A percentile compares a stretch with the other conserved stretches of the same genome.
These are phyloP conservation scores for Aspergillus ostianus DNA, from an alignment of 495 filamentous ascomycete species.

Conservation along the genomic window DNA sequence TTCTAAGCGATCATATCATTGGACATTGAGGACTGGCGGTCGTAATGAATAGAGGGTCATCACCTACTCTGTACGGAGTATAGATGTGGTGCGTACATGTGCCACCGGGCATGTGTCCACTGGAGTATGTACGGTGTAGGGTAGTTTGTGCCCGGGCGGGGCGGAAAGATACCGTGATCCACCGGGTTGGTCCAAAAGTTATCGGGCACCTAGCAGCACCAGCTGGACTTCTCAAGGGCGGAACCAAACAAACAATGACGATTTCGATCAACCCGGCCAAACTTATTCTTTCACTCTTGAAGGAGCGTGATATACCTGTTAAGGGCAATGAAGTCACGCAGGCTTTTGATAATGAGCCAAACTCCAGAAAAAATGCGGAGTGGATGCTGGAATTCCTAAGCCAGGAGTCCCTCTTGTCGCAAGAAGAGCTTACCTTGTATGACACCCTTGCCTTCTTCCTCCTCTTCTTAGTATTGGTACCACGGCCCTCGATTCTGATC, in stretches of 20 bases:
- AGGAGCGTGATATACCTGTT: constrained; percentile 29
- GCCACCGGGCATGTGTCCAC: too few relatives aligned
- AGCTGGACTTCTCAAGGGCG: background rate
- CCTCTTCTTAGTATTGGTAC: background rate
- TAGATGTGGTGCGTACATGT: too few relatives aligned
- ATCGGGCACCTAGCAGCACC: background rate
- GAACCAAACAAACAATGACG: constrained; percentile 7
- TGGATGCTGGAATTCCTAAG: constrained; percentile 37
- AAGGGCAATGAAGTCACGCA: constrained; percentile 30
- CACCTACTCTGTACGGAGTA: too few relatives aligned
- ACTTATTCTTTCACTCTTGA: constrained; percentile 19
- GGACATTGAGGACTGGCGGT: too few relatives aligned
- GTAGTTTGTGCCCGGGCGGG: background rate
- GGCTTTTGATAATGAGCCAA: constrained; percentile 24
- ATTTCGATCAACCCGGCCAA: constrained; percentile 16
- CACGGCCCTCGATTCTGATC: background rate
- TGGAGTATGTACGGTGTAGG: too few relatives aligned
- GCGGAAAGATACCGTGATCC: background rate
- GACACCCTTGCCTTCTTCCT: constrained; percentile 1
- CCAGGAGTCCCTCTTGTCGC: constrained; percentile 37
- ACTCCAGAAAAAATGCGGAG: constrained; percentile 22
- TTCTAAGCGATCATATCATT: background rate
- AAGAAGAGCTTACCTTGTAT: constrained; percentile 41
- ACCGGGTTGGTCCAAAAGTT: background rate
- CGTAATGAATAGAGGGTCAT: too few relatives aligned